Base-by-base conservation (phyloP, 2,329 filamentous ascomycete genomes). In the Aspergillus felis region DNA sequence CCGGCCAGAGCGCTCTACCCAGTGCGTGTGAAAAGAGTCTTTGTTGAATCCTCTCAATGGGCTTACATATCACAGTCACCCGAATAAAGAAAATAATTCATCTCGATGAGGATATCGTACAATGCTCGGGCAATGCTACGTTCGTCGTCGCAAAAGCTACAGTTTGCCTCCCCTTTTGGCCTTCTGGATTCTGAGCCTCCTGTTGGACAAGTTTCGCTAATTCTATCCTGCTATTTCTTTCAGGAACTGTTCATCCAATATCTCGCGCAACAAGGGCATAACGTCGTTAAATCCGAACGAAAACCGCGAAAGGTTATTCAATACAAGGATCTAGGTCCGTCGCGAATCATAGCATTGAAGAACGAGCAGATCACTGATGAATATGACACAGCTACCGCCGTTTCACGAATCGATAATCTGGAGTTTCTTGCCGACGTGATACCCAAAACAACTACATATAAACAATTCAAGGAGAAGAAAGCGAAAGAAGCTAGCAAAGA, bases 221-320 rank as follows among this genome's bases (percentile, higher is more conserved):
- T 32, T 50, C 57, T 64, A 4, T 46, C 61, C 53, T 38, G 22
- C 7, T 29, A 20, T 57, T n/a, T 28, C 50, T 3, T 49, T 1
- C 38, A 92, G 88, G 94, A 99, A 77, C 87, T 96, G 83, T 97
- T 99, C 78, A 88, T 99, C 64, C 91, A 96, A 74, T 89, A 97
- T 73, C 84, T 99, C 27, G 87, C 92, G 22, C 84, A 89, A 61
- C 90, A 95, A 73, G 88, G 89, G 27, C 87, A 96, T 72, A 92
- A 90, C 68, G 90, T 96, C 68, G 89, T 92, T 67, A 95, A 94
- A 71, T 84, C 92, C 1, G 94, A 97, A 76, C 85, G 89, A 66
- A 97, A 97, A 74, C 93, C 93, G 5, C 84, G 94, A 56, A 87
- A 92, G 59, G 97, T 95, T 69, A 89, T 99, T 61, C 94, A 97